Percentiles rank a stretch among this genome's conserved stretches.
These are phyloP conservation scores for Crotalaria pallida DNA, from an alignment of 306 rosid species.

Conservation along the genomic window DNA sequence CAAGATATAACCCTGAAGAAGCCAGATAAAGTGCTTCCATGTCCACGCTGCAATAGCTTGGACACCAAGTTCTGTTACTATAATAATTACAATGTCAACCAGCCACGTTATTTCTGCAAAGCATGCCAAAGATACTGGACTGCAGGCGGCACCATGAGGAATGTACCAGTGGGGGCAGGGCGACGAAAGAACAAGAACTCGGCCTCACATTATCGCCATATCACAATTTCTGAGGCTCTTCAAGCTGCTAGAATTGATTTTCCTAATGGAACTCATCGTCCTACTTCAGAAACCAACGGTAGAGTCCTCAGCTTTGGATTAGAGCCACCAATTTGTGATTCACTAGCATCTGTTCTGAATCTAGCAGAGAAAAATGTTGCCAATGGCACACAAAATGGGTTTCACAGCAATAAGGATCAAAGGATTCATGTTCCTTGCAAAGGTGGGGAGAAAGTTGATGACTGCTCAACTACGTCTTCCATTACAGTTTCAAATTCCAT, in stretches of 20 bases:
- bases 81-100: conserved; percentile 83
- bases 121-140: conserved; percentile 98
- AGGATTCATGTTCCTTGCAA: conserved; percentile 23
- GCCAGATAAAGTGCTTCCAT: conserved; percentile 76
- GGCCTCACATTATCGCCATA: conserved; percentile 46
- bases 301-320: conserved; percentile 72
- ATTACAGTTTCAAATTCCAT: conserved; percentile 42
- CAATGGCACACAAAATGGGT: conserved; percentile 37
- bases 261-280: conserved; percentile 38
- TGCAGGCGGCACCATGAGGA: conserved; percentile 83
- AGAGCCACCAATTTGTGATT: conserved; percentile 46
- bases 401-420: conserved; percentile 31
- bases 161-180: conserved; percentile 90
- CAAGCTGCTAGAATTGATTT: conserved; percentile 46
- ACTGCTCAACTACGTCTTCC: conserved; percentile 51
- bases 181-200: conserved; percentile 76
- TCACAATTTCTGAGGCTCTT: conserved; percentile 66
- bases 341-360: conserved; percentile 39
- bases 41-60: conserved; percentile 91
- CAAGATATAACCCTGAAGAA: conserved; percentile 65
- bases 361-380: conserved; percentile 36
- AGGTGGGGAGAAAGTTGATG: conserved; percentile 44
- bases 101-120: conserved; percentile 92
- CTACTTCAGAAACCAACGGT: conserved; percentile 36
- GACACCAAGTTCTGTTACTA: conserved; percentile 93